Conservation (phyloP, 129 eudicot species). For the Escallonia herrerae region DNA sequence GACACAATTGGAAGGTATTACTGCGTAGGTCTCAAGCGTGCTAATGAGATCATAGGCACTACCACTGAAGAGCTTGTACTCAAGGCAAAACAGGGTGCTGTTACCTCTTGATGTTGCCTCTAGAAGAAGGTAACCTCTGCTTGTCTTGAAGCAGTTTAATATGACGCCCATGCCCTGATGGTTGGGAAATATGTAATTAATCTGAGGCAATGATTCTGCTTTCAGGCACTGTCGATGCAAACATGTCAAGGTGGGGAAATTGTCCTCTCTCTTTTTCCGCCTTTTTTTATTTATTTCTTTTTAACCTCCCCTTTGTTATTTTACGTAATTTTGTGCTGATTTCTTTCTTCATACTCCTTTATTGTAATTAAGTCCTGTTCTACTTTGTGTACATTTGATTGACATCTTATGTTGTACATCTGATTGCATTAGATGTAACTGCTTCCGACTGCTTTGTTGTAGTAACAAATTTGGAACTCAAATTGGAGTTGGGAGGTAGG, state of each 20-base stretch:
- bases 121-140: background rate
- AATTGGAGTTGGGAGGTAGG: no score
- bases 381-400: no score
- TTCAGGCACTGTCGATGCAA: background rate
- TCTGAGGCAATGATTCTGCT: background rate
- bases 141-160: background rate
- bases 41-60: conserved; percentile 88
- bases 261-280: background rate
- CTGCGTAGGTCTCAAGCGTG: conserved; percentile 83
- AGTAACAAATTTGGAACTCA: no score
- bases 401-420: no score
- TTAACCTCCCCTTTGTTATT: background rate
- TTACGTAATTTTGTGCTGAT: background rate
- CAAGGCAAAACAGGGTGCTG: conserved; percentile 49
- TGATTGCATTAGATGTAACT: no score
- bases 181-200: background rate
- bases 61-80: conserved; percentile 92
- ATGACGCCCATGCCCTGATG: background rate
- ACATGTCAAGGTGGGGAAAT: background rate
- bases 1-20: conserved; percentile 90
- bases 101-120: conserved; percentile 26
- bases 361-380: no score
- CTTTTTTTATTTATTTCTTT: background rate
- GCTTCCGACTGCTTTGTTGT: no score
- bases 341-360: no score